Evolutionary conservation across 176 grass and related monocot species (phyloP), one percentile per base, ranked within the genome.

Genomic region (Raddia guianensis): DNA sequence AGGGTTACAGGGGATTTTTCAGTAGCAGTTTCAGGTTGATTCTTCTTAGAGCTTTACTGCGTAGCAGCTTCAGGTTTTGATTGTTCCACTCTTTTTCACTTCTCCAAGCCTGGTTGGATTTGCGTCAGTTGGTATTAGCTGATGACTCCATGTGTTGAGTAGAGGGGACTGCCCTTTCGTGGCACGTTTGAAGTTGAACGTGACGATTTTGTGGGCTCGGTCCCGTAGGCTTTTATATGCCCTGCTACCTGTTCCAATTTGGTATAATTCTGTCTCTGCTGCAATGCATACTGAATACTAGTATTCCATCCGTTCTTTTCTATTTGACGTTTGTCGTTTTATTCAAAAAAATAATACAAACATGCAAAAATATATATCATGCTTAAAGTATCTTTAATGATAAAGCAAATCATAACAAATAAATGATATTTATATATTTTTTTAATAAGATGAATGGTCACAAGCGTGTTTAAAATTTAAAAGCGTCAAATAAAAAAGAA

Each of bases 141-240:
- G 45, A 19, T 87, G 79, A 42, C 57, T 73, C 20, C 42, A 8
- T 75, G 13, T 60, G 47, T 71, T 71, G 10, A 8, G 19, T 63
- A 43, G 55, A 19, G 11, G 15, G 54, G n/a, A 60, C 53, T 52
- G 52, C 52, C 52, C 78, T 63, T 68, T 69, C 34, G 44, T 63
- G 70, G 49, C 82, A 75, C 55, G 33, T 89, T 63, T 75, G 76
- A 32, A 81, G 42, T 70, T 33, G 71, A 70, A 70, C 43, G 70
- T 65, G 76, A 64, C 74, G 27, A 47, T 80, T 81, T 85, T 75
- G 51, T 50, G 43, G 82, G 82, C 63, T 61, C 20, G 20, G 32
- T 57, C 21, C 42, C 42, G 46, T 68, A 47, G 27, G 16, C 15
- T 50, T 40, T 3, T 3, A 70, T 43, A 74, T 57, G 55, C 54